Conservation (phyloP, 73 alveolate genomes). For the Paramecium biaurelia region DNA sequence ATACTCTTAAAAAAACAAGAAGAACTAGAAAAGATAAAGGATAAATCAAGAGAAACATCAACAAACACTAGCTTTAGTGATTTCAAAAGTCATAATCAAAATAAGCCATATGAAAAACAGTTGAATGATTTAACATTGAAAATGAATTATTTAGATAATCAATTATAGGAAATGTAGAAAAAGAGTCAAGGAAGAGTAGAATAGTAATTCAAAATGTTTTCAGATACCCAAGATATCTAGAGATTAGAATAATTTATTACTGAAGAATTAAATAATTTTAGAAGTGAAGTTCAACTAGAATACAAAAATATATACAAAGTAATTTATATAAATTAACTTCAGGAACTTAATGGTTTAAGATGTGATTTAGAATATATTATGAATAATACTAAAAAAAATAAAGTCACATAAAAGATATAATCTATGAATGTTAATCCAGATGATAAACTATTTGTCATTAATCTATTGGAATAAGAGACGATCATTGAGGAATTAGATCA, state of each 20-base stretch:
- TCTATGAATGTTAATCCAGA: slow-evolving; percentile 10
- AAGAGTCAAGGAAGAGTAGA: background rate
- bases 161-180: background rate
- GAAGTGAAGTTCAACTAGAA: background rate
- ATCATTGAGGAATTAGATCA: slow-evolving; percentile 45
- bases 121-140: background rate
- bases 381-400: background rate
- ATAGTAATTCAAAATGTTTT: background rate
- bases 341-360: slow-evolving; percentile 46
- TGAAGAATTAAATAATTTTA: background rate
- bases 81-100: background rate
- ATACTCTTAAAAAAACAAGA: background rate
- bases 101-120: slow-evolving; percentile 23
- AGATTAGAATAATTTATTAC: slow-evolving; percentile 3
- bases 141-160: background rate
- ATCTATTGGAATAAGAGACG: slow-evolving; percentile 9
- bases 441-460: background rate
- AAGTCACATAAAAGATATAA: background rate
- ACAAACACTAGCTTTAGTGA: slow-evolving; percentile 44
- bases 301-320: slow-evolving; percentile 37
- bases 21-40: slow-evolving; percentile 4
- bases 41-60: slow-evolving; percentile 29
- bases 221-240: background rate
- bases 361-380: slow-evolving; percentile 33
- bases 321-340: background rate